A percentile compares a stretch with the other conserved stretches of the same genome.
Conservation (phyloP, 129 eudicot genomes). For the Arctium lappa region DNA sequence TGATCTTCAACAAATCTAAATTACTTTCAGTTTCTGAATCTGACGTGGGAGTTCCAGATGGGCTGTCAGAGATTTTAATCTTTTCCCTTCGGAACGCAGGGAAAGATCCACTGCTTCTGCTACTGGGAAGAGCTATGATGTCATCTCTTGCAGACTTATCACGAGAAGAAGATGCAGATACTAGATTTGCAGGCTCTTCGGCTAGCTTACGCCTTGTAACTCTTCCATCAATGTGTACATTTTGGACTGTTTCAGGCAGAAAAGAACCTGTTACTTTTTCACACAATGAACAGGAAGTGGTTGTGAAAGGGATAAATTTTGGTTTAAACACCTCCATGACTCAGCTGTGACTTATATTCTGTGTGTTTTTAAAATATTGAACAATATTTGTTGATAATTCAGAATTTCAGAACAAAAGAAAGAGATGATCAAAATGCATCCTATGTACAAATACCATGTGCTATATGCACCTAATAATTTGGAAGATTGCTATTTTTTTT, state of each 20-base stretch:
- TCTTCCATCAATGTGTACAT: conserved; percentile 20
- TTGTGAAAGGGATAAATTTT: background rate
- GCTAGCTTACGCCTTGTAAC: conserved; percentile 47
- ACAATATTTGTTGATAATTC: background rate
- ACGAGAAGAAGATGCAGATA: conserved; percentile 26
- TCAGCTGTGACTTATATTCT: background rate
- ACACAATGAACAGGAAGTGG: background rate
- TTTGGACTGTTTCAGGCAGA: conserved; percentile 25
- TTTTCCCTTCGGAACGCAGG: conserved; percentile 39
- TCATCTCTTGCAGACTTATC: background rate
- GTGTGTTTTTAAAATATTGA: background rate
- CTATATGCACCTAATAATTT: background rate
- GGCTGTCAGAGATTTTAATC: conserved; percentile 10
- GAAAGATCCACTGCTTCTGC: conserved; percentile 60
- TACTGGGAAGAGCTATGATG: conserved; percentile 35
- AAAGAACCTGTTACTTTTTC: conserved; percentile 28
- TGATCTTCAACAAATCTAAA: conserved; percentile 31
- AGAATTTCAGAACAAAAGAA: background rate
- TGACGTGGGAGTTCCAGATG: conserved; percentile 3
- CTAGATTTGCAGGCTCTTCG: conserved; percentile 54
- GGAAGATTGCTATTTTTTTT: background rate
- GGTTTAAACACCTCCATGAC: background rate
- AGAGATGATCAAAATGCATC: background rate
- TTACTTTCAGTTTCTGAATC: conserved; percentile 18
- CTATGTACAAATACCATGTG: background rate